phyloP scores from a whole-genome alignment of 2,329 filamentous ascomycete species.

The Cytospora piceicola region DNA sequence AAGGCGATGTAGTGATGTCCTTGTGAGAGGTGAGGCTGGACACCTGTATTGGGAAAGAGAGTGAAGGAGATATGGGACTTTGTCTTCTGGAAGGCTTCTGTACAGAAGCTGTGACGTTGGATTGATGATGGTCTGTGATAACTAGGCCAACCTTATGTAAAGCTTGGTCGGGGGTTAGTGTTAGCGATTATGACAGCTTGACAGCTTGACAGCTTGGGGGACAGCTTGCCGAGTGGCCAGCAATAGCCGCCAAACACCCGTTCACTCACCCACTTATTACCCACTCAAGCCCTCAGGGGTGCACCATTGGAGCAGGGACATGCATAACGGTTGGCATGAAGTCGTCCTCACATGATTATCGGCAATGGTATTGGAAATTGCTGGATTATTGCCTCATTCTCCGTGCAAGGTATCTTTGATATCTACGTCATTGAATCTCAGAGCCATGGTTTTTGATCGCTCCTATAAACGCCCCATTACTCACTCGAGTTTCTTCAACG shows the following conservation, averaged over 20 bases:
- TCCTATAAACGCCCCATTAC: neutral
- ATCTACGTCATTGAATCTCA: conserved; percentile 20
- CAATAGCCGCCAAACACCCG: neutral
- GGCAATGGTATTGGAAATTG: neutral
- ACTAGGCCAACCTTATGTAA: neutral
- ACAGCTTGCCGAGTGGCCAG: neutral
- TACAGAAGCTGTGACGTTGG: conserved; percentile 14
- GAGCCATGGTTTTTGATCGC: neutral
- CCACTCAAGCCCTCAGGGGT: neutral
- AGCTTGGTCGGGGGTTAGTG: neutral
- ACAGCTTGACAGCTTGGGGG: neutral
- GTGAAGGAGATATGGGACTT: neutral
- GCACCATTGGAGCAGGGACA: neutral
- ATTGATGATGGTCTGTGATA: neutral
- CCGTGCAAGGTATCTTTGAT: conserved; percentile 25
- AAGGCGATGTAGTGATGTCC: neutral
- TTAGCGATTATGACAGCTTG: neutral
- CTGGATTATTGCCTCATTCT: neutral
- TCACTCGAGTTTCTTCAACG: conserved; percentile 14
- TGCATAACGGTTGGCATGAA: neutral
- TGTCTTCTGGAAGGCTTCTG: no score
- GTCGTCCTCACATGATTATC: no score
- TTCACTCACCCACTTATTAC: neutral
- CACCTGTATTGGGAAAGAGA: conserved; percentile 4
- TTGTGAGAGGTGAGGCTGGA: neutral